Percentiles rank a stretch among this genome's conserved stretches.
phyloP scores from a whole-genome alignment of 2,329 filamentous ascomycete genomes.

The Paecilomyces formosus region DNA sequence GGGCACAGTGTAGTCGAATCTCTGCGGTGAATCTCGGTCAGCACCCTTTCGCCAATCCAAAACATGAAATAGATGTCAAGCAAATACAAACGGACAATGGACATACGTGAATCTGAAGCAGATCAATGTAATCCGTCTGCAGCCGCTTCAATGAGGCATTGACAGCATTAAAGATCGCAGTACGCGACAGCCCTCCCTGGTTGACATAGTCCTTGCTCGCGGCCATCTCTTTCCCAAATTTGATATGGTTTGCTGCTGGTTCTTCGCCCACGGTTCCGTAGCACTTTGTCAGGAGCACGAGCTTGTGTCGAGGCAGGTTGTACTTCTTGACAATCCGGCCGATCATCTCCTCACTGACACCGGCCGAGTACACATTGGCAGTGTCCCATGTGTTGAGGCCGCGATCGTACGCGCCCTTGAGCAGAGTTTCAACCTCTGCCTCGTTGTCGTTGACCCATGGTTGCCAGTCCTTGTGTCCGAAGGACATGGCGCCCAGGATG shows the following conservation, averaged over 20 bases:
- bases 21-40: conserved; percentile 4
- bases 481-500: conserved; percentile 12
- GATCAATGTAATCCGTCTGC: conserved; percentile 40
- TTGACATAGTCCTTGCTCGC: conserved; percentile 46
- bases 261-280: conserved; percentile 30
- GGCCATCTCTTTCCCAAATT: conserved; percentile 31
- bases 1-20: conserved; percentile 34
- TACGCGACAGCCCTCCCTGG: conserved; percentile 39
- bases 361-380: conserved; percentile 39
- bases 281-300: conserved; percentile 52
- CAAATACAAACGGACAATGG: too few relatives aligned
- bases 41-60: too few relatives aligned
- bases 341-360: conserved; percentile 54
- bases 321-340: conserved; percentile 55
- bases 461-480: conserved; percentile 15
- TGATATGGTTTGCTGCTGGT: conserved; percentile 13
- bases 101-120: conserved; percentile 41
- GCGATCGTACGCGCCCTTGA: conserved; percentile 16
- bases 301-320: conserved; percentile 48
- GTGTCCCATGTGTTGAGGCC: conserved; percentile 22
- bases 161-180: conserved; percentile 42
- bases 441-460: conserved; percentile 15
- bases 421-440: conserved; percentile 14
- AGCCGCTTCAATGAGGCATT: conserved; percentile 38
- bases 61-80: too few relatives aligned